Conservation (phyloP, 768 basidiomycete genomes). For the Piloderma croceum region DNA sequence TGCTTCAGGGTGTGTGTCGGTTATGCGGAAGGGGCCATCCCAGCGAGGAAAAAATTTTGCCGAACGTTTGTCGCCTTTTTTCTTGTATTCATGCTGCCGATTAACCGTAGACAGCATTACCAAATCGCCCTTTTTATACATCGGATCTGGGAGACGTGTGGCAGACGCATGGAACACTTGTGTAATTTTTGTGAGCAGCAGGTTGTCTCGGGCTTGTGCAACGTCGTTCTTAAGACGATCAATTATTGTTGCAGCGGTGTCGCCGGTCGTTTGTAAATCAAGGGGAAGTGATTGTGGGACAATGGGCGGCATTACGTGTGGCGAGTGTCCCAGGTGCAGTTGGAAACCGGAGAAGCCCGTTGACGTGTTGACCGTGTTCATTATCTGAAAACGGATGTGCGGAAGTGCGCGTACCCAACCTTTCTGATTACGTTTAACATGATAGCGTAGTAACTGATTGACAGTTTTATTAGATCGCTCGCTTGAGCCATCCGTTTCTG, state of each 20-base stretch:
- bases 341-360: conserved; percentile 27
- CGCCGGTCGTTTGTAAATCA: neutral
- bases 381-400: conserved; percentile 25
- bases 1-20: neutral
- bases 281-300: neutral
- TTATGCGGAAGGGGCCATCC: conserved; percentile 26
- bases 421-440: conserved; percentile 19
- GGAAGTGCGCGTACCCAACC: conserved; percentile 28
- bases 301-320: conserved; percentile 19
- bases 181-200: no score
- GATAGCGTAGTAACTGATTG: conserved; percentile 20
- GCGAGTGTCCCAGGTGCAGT: conserved; percentile 19
- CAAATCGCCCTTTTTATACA: conserved; percentile 24
- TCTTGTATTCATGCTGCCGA: conserved; percentile 28
- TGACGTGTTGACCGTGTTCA: conserved; percentile 25
- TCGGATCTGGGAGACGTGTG: no score
- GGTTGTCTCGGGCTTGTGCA: conserved; percentile 27
- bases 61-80: conserved; percentile 18
- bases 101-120: conserved; percentile 36
- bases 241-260: conserved; percentile 5
- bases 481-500: no score
- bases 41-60: no score
- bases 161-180: no score
- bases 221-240: conserved; percentile 13
- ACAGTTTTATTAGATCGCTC: conserved; percentile 30